Percentiles rank a stretch among this genome's conserved stretches.
Evolutionary conservation across 202 grass and related monocot genomes (phyloP).

Genomic region (Panicum hallii): DNA sequence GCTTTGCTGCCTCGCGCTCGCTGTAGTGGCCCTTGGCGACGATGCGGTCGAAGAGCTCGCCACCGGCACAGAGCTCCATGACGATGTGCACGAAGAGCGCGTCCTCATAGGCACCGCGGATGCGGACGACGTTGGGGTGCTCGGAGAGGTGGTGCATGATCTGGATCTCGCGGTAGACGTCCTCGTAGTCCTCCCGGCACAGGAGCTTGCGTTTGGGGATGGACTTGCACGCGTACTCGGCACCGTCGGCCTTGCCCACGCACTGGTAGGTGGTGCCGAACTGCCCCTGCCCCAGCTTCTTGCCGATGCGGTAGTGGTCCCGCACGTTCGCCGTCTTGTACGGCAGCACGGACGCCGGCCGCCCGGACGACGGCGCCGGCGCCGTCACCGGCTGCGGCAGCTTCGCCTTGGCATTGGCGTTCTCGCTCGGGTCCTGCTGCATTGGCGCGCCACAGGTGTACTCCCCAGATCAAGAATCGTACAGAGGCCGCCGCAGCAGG

Average conservation of each 20-base stretch:
- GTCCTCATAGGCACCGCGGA: constrained; percentile 88
- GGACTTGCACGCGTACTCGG: constrained; percentile 95
- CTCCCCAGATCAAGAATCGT: constrained; percentile 41
- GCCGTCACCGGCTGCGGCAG: constrained; percentile 41
- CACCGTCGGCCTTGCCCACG: constrained; percentile 70
- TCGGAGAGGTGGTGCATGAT: constrained; percentile 99
- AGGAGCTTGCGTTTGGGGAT: constrained; percentile 99
- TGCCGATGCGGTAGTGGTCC: constrained; percentile 91
- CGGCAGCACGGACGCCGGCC: constrained; percentile 84
- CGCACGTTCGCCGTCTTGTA: constrained; percentile 90
- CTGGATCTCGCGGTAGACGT: constrained; percentile 99
- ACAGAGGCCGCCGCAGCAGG: not conserved
- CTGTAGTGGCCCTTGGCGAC: constrained; percentile 86
- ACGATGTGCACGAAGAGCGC: constrained; percentile 89
- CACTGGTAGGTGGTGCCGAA: constrained; percentile 97
- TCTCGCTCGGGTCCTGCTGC: constrained; percentile 57
- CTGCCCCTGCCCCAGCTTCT: constrained; percentile 96
- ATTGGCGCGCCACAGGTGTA: constrained; percentile 44
- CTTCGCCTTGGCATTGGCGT: constrained; percentile 45
- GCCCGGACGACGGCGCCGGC: constrained; percentile 33
- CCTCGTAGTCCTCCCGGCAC: constrained; percentile 96
- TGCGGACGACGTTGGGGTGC: constrained; percentile 89
- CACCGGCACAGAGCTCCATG: constrained; percentile 94
- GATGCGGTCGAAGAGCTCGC: constrained; percentile 93
- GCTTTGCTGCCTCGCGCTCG: constrained; percentile 75